Evolutionary conservation across 306 rosid genomes (phyloP).

Genomic region (Medicago ruthenica): DNA sequence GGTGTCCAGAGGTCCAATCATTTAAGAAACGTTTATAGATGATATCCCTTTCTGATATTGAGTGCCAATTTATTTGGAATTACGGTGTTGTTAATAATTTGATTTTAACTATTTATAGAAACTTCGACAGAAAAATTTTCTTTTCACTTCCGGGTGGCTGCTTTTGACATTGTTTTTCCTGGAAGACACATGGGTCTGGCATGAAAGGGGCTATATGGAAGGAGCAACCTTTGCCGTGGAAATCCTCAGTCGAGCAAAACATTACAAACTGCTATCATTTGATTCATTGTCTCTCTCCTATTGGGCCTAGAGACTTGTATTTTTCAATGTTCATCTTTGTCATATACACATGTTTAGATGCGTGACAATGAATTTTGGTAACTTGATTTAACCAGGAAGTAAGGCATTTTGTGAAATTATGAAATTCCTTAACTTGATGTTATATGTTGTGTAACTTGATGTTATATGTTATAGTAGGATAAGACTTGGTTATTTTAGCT

Average conservation of each 20-base stretch:
- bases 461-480: conserved; percentile 22
- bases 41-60: conserved; percentile 14
- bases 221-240: conserved; percentile 27
- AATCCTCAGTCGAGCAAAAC: conserved; percentile 31
- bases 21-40: neutral
- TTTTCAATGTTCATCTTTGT: conserved; percentile 24
- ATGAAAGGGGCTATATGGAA: conserved; percentile 29
- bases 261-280: conserved; percentile 25
- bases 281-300: conserved; percentile 4
- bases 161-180: conserved; percentile 26
- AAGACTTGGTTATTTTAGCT: conserved; percentile 27
- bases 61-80: conserved; percentile 27
- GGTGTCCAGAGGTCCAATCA: conserved; percentile 20
- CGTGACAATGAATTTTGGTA: conserved; percentile 22
- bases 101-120: neutral
- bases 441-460: conserved; percentile 25
- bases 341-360: conserved; percentile 2
- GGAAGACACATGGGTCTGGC: conserved; percentile 13
- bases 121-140: neutral
- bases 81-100: conserved; percentile 7
- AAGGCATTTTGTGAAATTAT: neutral
- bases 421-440: conserved; percentile 16
- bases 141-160: conserved; percentile 14
- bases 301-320: conserved; percentile 22
- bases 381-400: conserved; percentile 34